These are phyloP conservation scores for Mycena rosella DNA, from an alignment of 768 basidiomycete genomes.

Conservation along the genomic window DNA sequence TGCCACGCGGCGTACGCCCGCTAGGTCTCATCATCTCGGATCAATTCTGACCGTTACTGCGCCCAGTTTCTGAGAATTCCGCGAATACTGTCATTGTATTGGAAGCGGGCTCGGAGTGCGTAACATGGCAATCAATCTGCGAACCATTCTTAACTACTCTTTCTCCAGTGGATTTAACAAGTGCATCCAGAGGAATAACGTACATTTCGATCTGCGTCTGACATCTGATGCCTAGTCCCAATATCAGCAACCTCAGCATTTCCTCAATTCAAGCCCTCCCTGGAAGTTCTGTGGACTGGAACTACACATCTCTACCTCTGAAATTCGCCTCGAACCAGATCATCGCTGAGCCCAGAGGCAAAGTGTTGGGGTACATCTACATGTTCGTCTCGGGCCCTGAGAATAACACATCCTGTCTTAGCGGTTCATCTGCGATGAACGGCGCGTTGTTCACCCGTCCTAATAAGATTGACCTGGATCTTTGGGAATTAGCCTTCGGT, in stretches of 20 bases:
- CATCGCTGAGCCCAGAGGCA: slow-evolving; percentile 5
- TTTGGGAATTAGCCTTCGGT: slow-evolving; percentile 14
- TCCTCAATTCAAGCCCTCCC: slow-evolving; percentile 19
- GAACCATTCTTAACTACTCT: slow-evolving; percentile 12
- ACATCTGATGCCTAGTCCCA: slow-evolving; percentile 3
- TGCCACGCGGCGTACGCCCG: slow-evolving; percentile 14
- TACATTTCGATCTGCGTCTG: slow-evolving; percentile 3
- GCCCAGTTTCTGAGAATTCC: slow-evolving; percentile 11
- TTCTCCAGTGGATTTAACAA: slow-evolving; percentile 20
- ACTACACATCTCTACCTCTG: slow-evolving; percentile 12
- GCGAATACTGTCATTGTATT: slow-evolving; percentile 17
- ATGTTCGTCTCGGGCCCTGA: background rate
- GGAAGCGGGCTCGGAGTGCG: slow-evolving; percentile 22
- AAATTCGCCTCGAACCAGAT: slow-evolving; percentile 18
- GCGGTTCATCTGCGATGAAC: slow-evolving; percentile 20
- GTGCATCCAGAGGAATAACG: slow-evolving; percentile 7
- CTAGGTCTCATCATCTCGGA: background rate
- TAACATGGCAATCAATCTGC: background rate
- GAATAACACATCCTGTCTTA: slow-evolving; percentile 7
- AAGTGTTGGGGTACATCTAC: slow-evolving; percentile 18
- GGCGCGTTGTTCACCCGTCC: slow-evolving; percentile 20
- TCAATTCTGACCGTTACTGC: slow-evolving; percentile 1
- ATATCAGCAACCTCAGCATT: slow-evolving; percentile 14
- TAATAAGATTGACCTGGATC: slow-evolving; percentile 11
- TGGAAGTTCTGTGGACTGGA: slow-evolving; percentile 18